phyloP scores from a whole-genome alignment of 1,284 basidiomycete species.

The Apiotrichum sp. region DNA sequence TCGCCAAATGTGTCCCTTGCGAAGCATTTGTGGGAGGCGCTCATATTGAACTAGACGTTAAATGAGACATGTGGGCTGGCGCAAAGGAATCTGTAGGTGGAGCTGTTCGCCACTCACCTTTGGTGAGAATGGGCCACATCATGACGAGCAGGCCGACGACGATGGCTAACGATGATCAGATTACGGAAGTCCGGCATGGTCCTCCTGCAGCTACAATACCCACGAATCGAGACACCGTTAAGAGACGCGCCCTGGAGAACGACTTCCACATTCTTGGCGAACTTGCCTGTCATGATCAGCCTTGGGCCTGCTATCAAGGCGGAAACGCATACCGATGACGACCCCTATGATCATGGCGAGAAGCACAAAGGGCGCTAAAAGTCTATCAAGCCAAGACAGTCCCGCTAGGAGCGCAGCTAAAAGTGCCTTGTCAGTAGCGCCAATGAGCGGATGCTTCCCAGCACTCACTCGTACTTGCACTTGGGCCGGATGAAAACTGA shows the following conservation, averaged over 20 bases:
- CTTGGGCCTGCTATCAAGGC: constrained; percentile 53
- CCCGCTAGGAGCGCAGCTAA: constrained; percentile 8
- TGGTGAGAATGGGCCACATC: constrained; percentile 75
- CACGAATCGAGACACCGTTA: constrained; percentile 44
- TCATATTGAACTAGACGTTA: constrained; percentile 77
- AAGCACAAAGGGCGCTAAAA: constrained; percentile 66
- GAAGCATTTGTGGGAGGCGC: constrained; percentile 57
- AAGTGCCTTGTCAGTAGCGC: no score
- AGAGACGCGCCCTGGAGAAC: constrained; percentile 28
- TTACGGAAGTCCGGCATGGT: no score
- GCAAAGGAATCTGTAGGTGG: no score
- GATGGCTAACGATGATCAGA: constrained; percentile 54
- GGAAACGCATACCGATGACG: constrained; percentile 59
- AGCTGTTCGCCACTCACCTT: constrained; percentile 20
- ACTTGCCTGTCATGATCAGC: no score
- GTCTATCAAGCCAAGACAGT: constrained; percentile 57
- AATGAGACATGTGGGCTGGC: no score
- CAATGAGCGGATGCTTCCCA: no score
- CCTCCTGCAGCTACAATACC: constrained; percentile 8
- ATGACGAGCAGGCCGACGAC: constrained; percentile 72
- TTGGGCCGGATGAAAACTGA: no score
- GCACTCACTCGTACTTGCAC: no score
- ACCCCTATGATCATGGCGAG: constrained; percentile 73
- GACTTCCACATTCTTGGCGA: constrained; percentile 22
- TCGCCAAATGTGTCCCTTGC: constrained; percentile 57